A percentile compares a stretch with the other conserved stretches of the same genome.
Conservation (phyloP, 2,329 filamentous ascomycete species). For the Diplodia scrobiculata region DNA sequence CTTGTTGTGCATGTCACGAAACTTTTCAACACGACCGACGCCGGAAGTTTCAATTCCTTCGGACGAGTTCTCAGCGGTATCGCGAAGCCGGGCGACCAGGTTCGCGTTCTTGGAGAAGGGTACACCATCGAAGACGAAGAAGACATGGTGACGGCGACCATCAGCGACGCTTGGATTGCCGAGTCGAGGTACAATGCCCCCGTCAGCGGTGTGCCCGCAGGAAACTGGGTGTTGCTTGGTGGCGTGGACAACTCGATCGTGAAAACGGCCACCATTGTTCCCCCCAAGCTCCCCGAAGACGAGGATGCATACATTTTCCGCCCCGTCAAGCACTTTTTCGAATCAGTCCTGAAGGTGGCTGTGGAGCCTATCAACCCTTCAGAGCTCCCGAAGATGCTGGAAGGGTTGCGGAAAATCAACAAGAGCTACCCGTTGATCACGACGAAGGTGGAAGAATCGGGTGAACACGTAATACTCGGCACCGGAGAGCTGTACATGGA, state of each 20-base stretch:
- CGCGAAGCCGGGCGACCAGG: conserved; percentile 75
- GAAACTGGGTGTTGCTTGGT: conserved; percentile 87
- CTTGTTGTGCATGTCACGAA: conserved; percentile 92
- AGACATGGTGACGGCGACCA: conserved; percentile 87
- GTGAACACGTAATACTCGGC: conserved; percentile 91
- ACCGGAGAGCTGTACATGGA: conserved; percentile 99
- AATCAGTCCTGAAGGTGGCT: conserved; percentile 96
- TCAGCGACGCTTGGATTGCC: conserved; percentile 83
- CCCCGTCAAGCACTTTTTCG: conserved; percentile 89
- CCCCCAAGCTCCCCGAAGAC: conserved; percentile 75
- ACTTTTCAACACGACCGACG: conserved; percentile 85
- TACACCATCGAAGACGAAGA: conserved; percentile 98
- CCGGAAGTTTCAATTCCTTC: conserved; percentile 86
- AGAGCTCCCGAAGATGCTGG: conserved; percentile 97
- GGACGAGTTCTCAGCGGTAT: conserved; percentile 92
- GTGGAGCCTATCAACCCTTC: conserved; percentile 98
- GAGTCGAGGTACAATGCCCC: conserved; percentile 92
- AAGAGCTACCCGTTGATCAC: conserved; percentile 95
- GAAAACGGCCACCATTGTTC: conserved; percentile 90
- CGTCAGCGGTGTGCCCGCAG: conserved; percentile 87
- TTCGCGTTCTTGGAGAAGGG: conserved; percentile 89
- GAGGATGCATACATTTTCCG: conserved; percentile 96
- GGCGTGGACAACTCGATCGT: conserved; percentile 98
- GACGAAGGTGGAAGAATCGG: conserved; percentile 97
- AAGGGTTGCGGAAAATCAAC: conserved; percentile 93